Base-by-base conservation (phyloP, 371 early-diverging fungal species). In the Mucor circinelloides region DNA sequence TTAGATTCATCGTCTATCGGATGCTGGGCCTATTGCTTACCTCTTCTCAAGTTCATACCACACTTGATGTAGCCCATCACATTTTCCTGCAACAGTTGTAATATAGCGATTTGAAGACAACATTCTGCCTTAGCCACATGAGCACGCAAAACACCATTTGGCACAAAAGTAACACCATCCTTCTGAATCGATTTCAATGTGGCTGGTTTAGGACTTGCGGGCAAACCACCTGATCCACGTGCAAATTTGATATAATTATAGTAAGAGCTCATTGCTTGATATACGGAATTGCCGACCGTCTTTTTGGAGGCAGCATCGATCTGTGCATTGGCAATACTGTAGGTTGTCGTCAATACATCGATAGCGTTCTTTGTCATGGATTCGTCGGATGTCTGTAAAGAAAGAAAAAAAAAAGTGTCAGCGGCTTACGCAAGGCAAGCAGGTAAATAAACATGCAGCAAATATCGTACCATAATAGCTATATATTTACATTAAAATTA, bases 61-160 rank as follows among this genome's bases (percentile, higher is more conserved):
- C 86, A 87, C 69, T 88, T 90, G 48, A 88, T 80, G 66, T 88
- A 90, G 21, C 87, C 84, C 68, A 87, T 78, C 0, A 85, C 78
- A 56, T 75, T 87, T 57, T 88, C 90, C 58, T 87, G 88, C 15
- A 86, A 67, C 58, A 90, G 63, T 52, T 88, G 80, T 54, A 88
- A 77, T 50, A 88, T 78, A 28, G 90, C 85, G 6, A 84, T 90
- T 65, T 88, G 71, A 28, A 90, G 72, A 66, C 87, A 78, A 31
- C 84, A 71, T 68, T 90, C 90, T 9, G 90, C 88, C 48, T 86
- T 81, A 58, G 85, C 78, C 13, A 87, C 87, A 44, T 84, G 84
- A 21, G 87, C 88, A 56, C 90, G 79, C 52, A 90, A 73, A 17
- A 87, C 86, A 32, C 87, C 87, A 65, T 87, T 89, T 54, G 86